Conservation (phyloP, 2,329 filamentous ascomycete genomes). For the Cryphonectria japonica region DNA sequence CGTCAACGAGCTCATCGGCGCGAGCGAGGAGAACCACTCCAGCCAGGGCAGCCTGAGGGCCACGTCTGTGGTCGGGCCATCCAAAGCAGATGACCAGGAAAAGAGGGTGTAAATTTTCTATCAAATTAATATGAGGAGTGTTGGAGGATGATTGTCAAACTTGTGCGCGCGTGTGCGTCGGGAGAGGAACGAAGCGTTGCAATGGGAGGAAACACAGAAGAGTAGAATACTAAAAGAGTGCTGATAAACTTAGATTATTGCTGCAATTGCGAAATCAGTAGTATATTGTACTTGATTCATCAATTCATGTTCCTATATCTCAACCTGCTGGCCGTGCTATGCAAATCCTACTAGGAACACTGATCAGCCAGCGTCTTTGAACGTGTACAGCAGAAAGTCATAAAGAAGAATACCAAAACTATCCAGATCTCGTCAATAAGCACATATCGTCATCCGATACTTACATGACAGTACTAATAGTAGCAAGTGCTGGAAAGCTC, state of each 20-base stretch:
- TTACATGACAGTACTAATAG: too few species aligned
- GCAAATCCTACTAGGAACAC: too few species aligned
- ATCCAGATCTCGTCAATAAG: too few species aligned
- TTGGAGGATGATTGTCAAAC: neutral
- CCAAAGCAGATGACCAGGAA: constrained; percentile 19
- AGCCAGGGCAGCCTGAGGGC: constrained; percentile 33
- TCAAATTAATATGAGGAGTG: neutral
- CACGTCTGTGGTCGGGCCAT: constrained; percentile 5
- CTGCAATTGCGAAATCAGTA: neutral
- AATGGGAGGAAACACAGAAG: neutral
- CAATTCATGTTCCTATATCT: neutral
- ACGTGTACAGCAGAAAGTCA: too few species aligned
- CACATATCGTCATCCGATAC: too few species aligned
- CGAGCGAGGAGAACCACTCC: constrained; percentile 21
- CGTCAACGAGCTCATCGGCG: constrained; percentile 49
- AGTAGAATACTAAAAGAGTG: neutral
- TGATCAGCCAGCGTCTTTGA: too few species aligned
- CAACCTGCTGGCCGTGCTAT: too few species aligned
- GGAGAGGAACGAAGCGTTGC: neutral
- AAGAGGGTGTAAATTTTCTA: constrained; percentile 8
- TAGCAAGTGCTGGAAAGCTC: neutral
- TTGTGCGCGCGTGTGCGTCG: neutral
- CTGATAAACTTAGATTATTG: neutral
- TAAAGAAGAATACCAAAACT: too few species aligned
- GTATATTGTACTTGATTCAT: neutral